Evolutionary conservation across 768 basidiomycete species (phyloP), one percentile per base, ranked within the genome.

Genomic region (Boletus rufocinnamomeus): DNA sequence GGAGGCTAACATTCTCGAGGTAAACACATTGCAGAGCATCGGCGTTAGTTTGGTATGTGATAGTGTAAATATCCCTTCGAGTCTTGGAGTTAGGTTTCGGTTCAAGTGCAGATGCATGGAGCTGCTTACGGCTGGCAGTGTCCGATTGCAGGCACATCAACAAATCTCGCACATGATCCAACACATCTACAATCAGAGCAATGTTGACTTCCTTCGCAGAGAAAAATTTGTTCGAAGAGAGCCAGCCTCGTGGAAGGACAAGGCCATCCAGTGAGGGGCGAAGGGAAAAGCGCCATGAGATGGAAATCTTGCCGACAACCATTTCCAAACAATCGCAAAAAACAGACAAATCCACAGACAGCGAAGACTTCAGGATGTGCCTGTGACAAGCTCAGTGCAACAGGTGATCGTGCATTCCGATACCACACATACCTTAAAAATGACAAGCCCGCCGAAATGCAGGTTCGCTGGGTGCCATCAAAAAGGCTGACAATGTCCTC

Each of bases 171-270:
- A 78, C 57, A 19, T 34, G 54, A 3, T 51, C 32, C 16, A 69
- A 58, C 4, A 75, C 58, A 0, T 49, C 17, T 3, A 44, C 0
- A 4, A 66, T 19, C 14, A 63, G 27, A n/a, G 28, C 21, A 43
- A 58, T 38, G n/a, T 8, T n/a, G 40, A 58, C 35, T 6, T 60
- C 57, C 59, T 66, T 64, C 44, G 2, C n/a, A 8, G 28, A 68
- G 50, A 65, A 62, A 56, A 59, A 62, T 17, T 58, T 57, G 49
- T 63, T 45, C 30, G 41, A 35, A 17, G 28, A 21, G 21, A 85
- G 63, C 84, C 85, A 88, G 52, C 77, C 80, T 3, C 77, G 77
- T 0, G 86, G 86, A 37, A 88, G 74, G 5, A 79, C 78, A 30
- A 84, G 61, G 17, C 75, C 73, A 63, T 86, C 80, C 0, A 84